Base-by-base conservation (phyloP, 2,329 filamentous ascomycete genomes). In the Remersonia thermophila region DNA sequence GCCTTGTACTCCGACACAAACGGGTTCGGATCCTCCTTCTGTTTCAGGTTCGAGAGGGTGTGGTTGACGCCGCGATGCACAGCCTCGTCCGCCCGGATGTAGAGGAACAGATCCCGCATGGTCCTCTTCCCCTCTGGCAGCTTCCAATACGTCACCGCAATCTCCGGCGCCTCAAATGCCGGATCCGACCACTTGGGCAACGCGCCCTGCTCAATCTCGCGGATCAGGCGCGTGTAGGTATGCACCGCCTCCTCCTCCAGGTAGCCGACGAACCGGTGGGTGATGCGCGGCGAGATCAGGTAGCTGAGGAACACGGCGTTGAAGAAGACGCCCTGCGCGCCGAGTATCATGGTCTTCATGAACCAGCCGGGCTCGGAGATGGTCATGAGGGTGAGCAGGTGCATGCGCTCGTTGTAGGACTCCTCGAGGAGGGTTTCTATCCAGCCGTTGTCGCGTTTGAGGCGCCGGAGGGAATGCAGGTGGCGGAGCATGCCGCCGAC, bases 171-270 rank as follows among this genome's bases (percentile, higher is more conserved):
- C 36, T 69, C 50, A 51, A 93, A 78, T 7, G 77, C 71, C 1
- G 63, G 60, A 42, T 74, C 67, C 17, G 73, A 66, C 87, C 91
- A 98, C 49, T 76, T 76, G 1, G 87, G 86, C 11, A 95, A 64
- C 40, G 75, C 72, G n/a, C 89, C 89, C 3, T 71, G 69, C 40
- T 96, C 87, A 16, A 98, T 72, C 53, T 96, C 91, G 47, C 77
- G 67, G 50, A 96, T 82, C 42, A 85, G 83, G 33, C 86, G 77
- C 1, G 85, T 91, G 63, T 98, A 98, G 0, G 91, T 98, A 53
- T 93, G 73, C 2, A 96, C 89, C 7, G 91, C 91, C 59, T 98
- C 91, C 57, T 98, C 91, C 59, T 98, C 91, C 10, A 98, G 75
- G 51, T 96, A 96, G 2, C 87, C 91, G 36, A 96, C 87, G 58